phyloP scores from a whole-genome alignment of 495 filamentous ascomycete species.

The Aspergillus conjunctus region DNA sequence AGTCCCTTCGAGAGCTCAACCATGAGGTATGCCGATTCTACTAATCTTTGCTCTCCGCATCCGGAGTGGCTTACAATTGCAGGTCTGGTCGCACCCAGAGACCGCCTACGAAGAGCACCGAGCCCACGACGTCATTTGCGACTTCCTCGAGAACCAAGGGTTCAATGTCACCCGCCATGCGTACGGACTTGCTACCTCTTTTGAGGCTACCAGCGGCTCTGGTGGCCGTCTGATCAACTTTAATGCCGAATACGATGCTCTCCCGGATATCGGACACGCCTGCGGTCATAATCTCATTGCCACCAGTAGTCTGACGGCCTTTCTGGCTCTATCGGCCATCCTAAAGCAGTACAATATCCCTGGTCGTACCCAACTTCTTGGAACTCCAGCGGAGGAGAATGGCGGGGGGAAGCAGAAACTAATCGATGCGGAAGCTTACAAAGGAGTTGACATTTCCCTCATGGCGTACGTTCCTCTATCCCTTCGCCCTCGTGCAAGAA shows the following conservation, averaged over 20 bases:
- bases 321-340: slow-evolving; percentile 56
- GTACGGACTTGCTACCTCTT: slow-evolving; percentile 44
- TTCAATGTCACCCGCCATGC: slow-evolving; percentile 59
- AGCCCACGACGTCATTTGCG: slow-evolving; percentile 59
- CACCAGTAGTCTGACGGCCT: slow-evolving; percentile 60
- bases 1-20: slow-evolving; percentile 37
- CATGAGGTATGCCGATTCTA: slow-evolving; percentile 17
- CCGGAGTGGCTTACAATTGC: not conserved
- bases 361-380: slow-evolving; percentile 64
- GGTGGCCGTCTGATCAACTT: slow-evolving; percentile 47
- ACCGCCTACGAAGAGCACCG: slow-evolving; percentile 57
- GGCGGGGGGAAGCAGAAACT: slow-evolving; percentile 71
- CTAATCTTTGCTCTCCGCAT: not conserved
- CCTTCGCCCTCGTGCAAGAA: not conserved
- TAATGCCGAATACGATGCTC: slow-evolving; percentile 56
- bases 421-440: slow-evolving; percentile 63
- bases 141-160: slow-evolving; percentile 55
- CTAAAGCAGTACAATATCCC: slow-evolving; percentile 48
- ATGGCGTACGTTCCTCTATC: slow-evolving; percentile 52
- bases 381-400: slow-evolving; percentile 72
- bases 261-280: slow-evolving; percentile 64
- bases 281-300: slow-evolving; percentile 74
- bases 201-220: slow-evolving; percentile 41
- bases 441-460: slow-evolving; percentile 63
- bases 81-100: slow-evolving; percentile 66